Percentiles rank a stretch among this genome's conserved stretches.
Evolutionary conservation across 2,329 filamentous ascomycete species (phyloP).

Genomic region (Colletotrichum sp.): DNA sequence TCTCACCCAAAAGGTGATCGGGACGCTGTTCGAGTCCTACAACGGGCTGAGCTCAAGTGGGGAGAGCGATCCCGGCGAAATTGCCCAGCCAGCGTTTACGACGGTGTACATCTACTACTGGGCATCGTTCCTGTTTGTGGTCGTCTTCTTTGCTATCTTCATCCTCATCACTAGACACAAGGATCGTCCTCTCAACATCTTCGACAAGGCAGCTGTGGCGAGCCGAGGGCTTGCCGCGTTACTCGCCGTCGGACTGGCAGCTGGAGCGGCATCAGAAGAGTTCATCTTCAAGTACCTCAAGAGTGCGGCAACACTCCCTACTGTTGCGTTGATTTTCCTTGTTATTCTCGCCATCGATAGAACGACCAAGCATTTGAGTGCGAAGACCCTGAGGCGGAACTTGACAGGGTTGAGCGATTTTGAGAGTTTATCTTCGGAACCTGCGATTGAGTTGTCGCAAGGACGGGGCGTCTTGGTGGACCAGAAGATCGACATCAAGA

Average conservation of each 20-base stretch:
- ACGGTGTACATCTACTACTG: slow-evolving; percentile 18
- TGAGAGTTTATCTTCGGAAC: not conserved
- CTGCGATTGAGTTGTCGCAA: not conserved
- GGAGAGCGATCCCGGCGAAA: not conserved
- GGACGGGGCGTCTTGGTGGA: not conserved
- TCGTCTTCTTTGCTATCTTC: slow-evolving; percentile 5
- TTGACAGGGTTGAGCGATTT: not conserved
- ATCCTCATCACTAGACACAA: slow-evolving; percentile 12
- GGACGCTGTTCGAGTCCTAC: slow-evolving; percentile 2
- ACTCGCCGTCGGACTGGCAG: not conserved
- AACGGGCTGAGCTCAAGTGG: not conserved
- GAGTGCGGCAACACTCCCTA: slow-evolving; percentile 10
- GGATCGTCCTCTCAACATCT: slow-evolving; percentile 12
- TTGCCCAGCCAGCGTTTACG: slow-evolving; percentile 5
- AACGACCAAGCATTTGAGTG: slow-evolving; percentile 12
- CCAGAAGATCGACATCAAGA: not conserved
- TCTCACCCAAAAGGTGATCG: not conserved
- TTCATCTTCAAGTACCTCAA: slow-evolving; percentile 8
- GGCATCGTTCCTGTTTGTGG: slow-evolving; percentile 7
- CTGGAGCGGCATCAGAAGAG: not conserved
- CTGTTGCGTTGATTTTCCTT: not conserved
- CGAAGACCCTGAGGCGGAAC: slow-evolving; percentile 9
- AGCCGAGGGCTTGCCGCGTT: not conserved
- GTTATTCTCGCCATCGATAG: slow-evolving; percentile 7
- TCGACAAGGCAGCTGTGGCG: slow-evolving; percentile 3